Evolutionary conservation across 192 early-diverging fungal species (phyloP).

Genomic region (Hyaloraphidium curvatum): DNA sequence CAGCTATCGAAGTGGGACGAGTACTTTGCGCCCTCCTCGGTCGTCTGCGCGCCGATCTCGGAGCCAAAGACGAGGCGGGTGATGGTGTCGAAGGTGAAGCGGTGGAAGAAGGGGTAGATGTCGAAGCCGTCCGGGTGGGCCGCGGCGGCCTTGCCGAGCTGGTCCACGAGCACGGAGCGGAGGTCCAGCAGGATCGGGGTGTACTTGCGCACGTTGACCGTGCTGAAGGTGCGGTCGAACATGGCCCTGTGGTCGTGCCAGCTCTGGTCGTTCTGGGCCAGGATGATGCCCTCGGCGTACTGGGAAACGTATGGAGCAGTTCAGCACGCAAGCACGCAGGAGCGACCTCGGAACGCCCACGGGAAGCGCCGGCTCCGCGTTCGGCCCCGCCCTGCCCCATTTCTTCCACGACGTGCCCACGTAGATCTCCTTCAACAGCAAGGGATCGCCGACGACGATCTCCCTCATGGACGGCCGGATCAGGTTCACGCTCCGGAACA

Average conservation of each 20-base stretch:
- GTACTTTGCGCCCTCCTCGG: too few species aligned
- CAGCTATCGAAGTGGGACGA: too few species aligned
- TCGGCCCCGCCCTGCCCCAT: neutral
- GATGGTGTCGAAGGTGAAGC: neutral
- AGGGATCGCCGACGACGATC: neutral
- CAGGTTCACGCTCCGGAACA: too few species aligned
- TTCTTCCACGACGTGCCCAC: neutral
- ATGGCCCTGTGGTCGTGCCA: too few species aligned
- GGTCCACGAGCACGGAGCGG: neutral
- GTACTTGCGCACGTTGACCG: neutral
- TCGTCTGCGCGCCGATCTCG: neutral
- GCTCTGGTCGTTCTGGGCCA: too few species aligned
- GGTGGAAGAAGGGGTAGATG: neutral
- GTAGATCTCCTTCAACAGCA: neutral
- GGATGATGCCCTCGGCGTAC: too few species aligned
- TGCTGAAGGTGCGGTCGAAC: neutral
- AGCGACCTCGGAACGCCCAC: neutral
- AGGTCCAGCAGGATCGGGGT: neutral
- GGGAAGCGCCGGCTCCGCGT: neutral
- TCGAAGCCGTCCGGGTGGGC: neutral
- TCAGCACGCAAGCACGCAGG: neutral
- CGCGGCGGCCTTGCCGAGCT: neutral
- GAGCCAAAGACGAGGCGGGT: neutral
- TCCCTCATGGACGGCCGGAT: too few species aligned
- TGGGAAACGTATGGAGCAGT: too few species aligned